phyloP scores from a whole-genome alignment of 1,139 yeast species.

The Blastobotrys malaysiensis region DNA sequence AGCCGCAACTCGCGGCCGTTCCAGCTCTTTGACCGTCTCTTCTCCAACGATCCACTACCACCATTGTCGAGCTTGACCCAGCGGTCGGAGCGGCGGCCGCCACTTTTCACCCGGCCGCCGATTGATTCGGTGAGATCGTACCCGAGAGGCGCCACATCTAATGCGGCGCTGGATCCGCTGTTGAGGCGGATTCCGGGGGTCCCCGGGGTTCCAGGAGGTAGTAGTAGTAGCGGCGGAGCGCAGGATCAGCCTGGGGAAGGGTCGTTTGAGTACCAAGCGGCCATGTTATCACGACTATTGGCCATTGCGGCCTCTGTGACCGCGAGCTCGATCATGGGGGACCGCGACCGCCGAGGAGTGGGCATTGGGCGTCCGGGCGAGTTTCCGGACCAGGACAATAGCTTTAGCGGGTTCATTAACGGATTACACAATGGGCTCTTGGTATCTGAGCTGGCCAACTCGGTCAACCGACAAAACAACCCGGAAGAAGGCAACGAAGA shows the following conservation, averaged over 20 bases:
- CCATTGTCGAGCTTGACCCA: neutral
- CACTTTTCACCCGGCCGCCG: neutral
- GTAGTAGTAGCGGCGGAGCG: neutral
- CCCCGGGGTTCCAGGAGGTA: no score
- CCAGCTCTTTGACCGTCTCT: neutral
- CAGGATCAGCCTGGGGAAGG: conserved; percentile 1
- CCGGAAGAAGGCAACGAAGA: conserved; percentile 11
- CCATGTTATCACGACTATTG: conserved; percentile 40
- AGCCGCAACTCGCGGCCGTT: neutral
- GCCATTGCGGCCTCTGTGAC: conserved; percentile 46
- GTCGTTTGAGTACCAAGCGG: conserved; percentile 36
- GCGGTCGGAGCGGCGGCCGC: neutral
- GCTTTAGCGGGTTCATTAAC: conserved; percentile 38
- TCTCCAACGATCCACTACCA: neutral
- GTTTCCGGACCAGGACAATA: conserved; percentile 18
- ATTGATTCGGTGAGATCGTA: no score
- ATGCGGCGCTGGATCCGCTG: neutral
- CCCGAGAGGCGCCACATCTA: neutral
- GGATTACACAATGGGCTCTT: conserved; percentile 40
- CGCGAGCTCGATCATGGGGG: conserved; percentile 39
- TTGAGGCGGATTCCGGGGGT: no score
- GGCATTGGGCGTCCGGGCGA: conserved; percentile 6
- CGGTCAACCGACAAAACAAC: conserved; percentile 14
- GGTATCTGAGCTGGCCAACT: conserved; percentile 33
- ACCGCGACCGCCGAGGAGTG: conserved; percentile 20